Evolutionary conservation across 2,329 filamentous ascomycete species (phyloP), one percentile per base, ranked within the genome.

Genomic region (Oidium heveae): DNA sequence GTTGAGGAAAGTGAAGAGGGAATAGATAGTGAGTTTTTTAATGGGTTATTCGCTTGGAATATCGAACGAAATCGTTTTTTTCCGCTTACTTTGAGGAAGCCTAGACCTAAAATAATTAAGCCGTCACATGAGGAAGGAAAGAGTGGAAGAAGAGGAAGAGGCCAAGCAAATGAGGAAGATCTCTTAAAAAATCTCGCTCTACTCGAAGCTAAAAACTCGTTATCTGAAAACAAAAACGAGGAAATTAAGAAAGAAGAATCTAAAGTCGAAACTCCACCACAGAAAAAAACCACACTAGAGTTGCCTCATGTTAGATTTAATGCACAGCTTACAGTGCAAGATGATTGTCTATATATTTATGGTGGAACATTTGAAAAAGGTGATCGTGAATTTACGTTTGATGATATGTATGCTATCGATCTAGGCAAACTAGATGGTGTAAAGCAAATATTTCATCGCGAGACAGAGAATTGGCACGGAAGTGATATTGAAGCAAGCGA

Each of bases 1-100:
- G 83, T 93, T 0, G 86, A 94, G 66, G 77, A 88, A 65, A 89
- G 78, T 59, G 88, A 94, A 65, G 91, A 98, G 66, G 87, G 85
- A 3, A 94, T 98, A 60, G 89, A 98, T 55, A 94, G 86, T 64
- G 88, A 95, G 66, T 98, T 98, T 68, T 98, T 96, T 71, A 89
- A 95, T 62, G 77, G 81, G 55, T 69, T 96, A 24, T 93, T 84
- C 63, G 84, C 88, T 5, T 96, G 88, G 86, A 95, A 94, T 64
- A 80, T 94, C 58, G 91, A 96, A 63, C 78, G 89, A 56, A 98
- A 98, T 65, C 76, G 91, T 9, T 96, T 94, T 70, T 95, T 96
- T 71, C 85, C 84, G 1, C 72, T 96, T 47, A 71, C 72, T 10
- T 71, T 96, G 49, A 75, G 88, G 54, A 85, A 86, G 61, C 77